Evolutionary conservation across 352 stramenopile genomes (phyloP), one percentile per base, ranked within the genome.

Genomic region (Blastocystis sp.): DNA sequence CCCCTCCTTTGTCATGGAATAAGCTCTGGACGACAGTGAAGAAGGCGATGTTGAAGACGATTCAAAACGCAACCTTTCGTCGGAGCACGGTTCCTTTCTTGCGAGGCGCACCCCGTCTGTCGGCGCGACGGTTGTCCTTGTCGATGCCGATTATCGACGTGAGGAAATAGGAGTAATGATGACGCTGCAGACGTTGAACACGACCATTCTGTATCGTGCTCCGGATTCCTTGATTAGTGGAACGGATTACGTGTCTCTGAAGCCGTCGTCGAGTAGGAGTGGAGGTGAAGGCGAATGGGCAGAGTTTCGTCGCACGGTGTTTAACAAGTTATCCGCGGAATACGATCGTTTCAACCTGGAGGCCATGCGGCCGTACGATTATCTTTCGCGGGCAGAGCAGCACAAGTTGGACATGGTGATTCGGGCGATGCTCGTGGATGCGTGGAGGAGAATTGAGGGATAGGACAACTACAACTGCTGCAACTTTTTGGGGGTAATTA

Each of bases 261-360:
- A 40, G 16, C 65, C 65, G 32, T 57, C 38, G 32, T 53, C 34
- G 56, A 57, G 65, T 78, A 57, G 21, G 7, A 44, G 6, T 34
- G 9, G n/a, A 29, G 40, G 3, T 57, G 14, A n/a, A 32, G 8
- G n/a, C 4, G 61, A 32, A 54, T 18, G 4, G n/a, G 1, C 40
- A 81, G 69, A 64, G 48, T 64, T 63, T 21, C 27, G 27, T 14
- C n/a, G 29, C 1, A 48, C 27, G 38, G 48, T 59, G 0, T 81
- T 81, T 61, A 34, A 34, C 9, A 63, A 63, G 14, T 42, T 81
- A 51, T 64, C 44, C 40, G 32, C 29, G 9, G 42, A 64, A 44
- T 81, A 81, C 18, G 51, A 64, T 44, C 21, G 44, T 16, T 81
- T 81, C 40, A 81, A 64, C 27, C 54, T 63, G 21, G 24, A 81